These are phyloP conservation scores for Balansia obtecta DNA, from an alignment of 2,329 filamentous ascomycete species.

Conservation along the genomic window DNA sequence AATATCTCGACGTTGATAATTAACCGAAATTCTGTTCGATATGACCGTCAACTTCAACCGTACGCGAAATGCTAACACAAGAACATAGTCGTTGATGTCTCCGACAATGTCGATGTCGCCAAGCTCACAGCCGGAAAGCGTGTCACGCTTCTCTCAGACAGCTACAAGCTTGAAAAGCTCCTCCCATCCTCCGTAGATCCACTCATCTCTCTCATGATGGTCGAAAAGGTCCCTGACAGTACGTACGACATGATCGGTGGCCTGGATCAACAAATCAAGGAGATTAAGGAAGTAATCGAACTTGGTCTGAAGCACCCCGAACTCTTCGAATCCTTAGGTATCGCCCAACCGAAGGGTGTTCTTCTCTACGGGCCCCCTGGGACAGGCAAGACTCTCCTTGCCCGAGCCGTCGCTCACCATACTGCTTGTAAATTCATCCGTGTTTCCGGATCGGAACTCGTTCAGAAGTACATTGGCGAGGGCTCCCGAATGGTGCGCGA, in stretches of 20 bases:
- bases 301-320: constrained; percentile 96
- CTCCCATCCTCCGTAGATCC: constrained; percentile 96
- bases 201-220: constrained; percentile 99
- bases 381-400: constrained; percentile 92
- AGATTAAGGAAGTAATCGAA: constrained; percentile 99
- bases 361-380: constrained; percentile 92
- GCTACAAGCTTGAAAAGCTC: constrained; percentile 98
- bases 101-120: constrained; percentile 83
- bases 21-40: not conserved
- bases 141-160: constrained; percentile 90
- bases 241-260: constrained; percentile 99
- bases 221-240: constrained; percentile 98
- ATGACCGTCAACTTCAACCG: not conserved
- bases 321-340: constrained; percentile 96
- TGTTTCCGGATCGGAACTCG: constrained; percentile 88
- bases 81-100: constrained; percentile 74
- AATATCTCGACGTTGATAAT: not conserved
- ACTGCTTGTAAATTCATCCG: constrained; percentile 99
- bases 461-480: constrained; percentile 99
- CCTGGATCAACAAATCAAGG: constrained; percentile 97
- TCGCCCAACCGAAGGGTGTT: constrained; percentile 95
- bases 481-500: constrained; percentile 97
- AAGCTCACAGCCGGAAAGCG: constrained; percentile 98
- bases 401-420: constrained; percentile 92
- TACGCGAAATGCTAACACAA: not conserved